Conservation (phyloP, 179 eudicot species). For the Spergularia azorica region DNA sequence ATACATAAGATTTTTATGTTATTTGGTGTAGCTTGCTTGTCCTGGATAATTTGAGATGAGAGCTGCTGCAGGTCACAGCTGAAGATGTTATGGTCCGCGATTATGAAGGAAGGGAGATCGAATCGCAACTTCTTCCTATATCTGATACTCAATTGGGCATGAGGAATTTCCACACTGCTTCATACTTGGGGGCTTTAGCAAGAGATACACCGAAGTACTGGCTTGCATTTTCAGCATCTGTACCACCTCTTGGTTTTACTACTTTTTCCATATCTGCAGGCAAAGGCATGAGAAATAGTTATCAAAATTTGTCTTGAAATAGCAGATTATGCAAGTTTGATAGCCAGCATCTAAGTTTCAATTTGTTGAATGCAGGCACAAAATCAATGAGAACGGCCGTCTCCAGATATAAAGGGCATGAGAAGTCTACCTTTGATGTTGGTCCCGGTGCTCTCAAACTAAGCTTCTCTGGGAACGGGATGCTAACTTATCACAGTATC, state of each 20-base stretch:
- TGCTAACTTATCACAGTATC: constrained; percentile 55
- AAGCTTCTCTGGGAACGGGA: constrained; percentile 57
- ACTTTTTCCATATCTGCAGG: constrained; percentile 61
- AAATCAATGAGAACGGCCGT: constrained; percentile 41
- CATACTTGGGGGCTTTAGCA: constrained; percentile 63
- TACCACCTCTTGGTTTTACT: constrained; percentile 95
- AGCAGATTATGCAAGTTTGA: neutral
- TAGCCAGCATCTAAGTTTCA: constrained; percentile 9
- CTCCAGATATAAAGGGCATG: constrained; percentile 36
- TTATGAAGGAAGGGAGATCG: constrained; percentile 70
- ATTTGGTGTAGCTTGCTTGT: neutral
- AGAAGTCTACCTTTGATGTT: constrained; percentile 52
- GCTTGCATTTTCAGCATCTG: constrained; percentile 87
- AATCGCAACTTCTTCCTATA: constrained; percentile 82
- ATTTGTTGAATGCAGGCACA: constrained; percentile 47
- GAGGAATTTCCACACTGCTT: constrained; percentile 60
- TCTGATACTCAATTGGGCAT: constrained; percentile 53
- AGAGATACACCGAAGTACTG: constrained; percentile 59
- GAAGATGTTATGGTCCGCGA: constrained; percentile 67
- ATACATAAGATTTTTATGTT: too few species aligned
- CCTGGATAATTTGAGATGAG: constrained; percentile 19
- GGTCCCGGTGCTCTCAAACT: constrained; percentile 79
- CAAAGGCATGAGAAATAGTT: constrained; percentile 45
- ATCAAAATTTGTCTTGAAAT: constrained; percentile 5
- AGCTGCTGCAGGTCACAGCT: constrained; percentile 55